Base-by-base conservation (phyloP, 2,329 filamentous ascomycete species). In the Aureobasidium vineae region DNA sequence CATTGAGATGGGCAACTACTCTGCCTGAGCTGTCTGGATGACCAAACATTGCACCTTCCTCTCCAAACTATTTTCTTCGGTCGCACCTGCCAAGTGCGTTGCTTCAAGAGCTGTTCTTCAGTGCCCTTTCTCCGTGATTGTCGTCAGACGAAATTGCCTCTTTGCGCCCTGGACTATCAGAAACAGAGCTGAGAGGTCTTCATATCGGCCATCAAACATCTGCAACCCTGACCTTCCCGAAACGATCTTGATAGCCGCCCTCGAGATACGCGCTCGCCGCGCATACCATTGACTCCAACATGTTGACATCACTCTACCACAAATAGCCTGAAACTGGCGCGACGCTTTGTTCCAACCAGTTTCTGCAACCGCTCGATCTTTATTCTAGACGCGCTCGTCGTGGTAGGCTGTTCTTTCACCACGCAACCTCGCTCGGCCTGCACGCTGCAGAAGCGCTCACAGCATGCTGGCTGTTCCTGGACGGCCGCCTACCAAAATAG, bases 291-390 rank as follows among this genome's bases (percentile, higher is more conserved):
- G 59, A 63, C 31, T 52, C 8, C 10, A 49, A 26, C 23, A 49
- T 61, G 28, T 31, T 61, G 57, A 61, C 31, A 47, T 57, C 53
- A 36, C 10, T 59, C n/a, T 50, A 28, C 49, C 28, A 64, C 38
- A 45, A 67, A 67, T 63, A 64, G 40, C 38, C 16, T 67, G 70
- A 73, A 73, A 74, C 72, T 74, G 71, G 71, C 74, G 74, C 74
- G 73, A 70, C 66, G 70, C 68, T 69, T 66, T 61, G n/a, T 66
- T 65, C 50, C 47, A 65, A 66, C 49, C 57, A 59, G 66, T 68
- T 69, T 65, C 66, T 38, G 53, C 65, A 68, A 65, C 64, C 53
- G 69, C 65, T 70, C 70, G 68, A 71, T 68, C 70, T 68, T 59
- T 66, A 53, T 56, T 45, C 54, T 69, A 66, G 67, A 69, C 65